A percentile compares a stretch with the other conserved stretches of the same genome.
Evolutionary conservation across 768 basidiomycete species (phyloP).

Genomic region (Termitomyces sp.): DNA sequence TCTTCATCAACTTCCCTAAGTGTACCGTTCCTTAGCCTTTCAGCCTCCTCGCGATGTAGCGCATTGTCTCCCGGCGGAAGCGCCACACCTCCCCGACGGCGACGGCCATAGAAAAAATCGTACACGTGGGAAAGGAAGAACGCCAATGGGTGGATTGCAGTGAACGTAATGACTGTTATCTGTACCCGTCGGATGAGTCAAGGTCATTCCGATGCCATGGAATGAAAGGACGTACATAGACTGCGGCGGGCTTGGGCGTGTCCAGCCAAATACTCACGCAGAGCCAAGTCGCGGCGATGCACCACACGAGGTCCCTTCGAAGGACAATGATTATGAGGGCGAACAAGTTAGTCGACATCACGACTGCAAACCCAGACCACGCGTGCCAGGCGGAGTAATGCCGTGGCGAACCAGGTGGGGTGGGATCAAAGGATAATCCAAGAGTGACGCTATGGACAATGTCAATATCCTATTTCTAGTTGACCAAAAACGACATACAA

Average conservation of each 20-base stretch:
- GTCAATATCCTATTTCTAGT: background rate
- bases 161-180: slow-evolving; percentile 64
- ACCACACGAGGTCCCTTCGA: slow-evolving; percentile 72
- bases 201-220: background rate
- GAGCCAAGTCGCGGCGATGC: slow-evolving; percentile 72
- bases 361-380: slow-evolving; percentile 72
- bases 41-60: slow-evolving; percentile 11
- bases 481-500: slow-evolving; percentile 41
- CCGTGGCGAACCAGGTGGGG: slow-evolving; percentile 39
- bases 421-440: slow-evolving; percentile 56
- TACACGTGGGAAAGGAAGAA: slow-evolving; percentile 49
- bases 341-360: slow-evolving; percentile 62
- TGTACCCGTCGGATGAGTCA: slow-evolving; percentile 22
- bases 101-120: slow-evolving; percentile 23
- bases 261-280: slow-evolving; percentile 62
- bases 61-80: slow-evolving; percentile 23
- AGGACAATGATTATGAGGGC: slow-evolving; percentile 55
- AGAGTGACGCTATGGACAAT: slow-evolving; percentile 56
- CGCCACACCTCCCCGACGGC: slow-evolving; percentile 13
- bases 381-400: slow-evolving; percentile 58
- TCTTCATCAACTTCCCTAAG: slow-evolving; percentile 21
- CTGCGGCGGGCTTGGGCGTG: slow-evolving; percentile 59
- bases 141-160: slow-evolving; percentile 62
- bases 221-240: slow-evolving; percentile 49
- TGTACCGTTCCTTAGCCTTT: slow-evolving; percentile 5